These are phyloP conservation scores for Phytophthora sp. DNA, from an alignment of 352 stramenopile species.

Conservation along the genomic window DNA sequence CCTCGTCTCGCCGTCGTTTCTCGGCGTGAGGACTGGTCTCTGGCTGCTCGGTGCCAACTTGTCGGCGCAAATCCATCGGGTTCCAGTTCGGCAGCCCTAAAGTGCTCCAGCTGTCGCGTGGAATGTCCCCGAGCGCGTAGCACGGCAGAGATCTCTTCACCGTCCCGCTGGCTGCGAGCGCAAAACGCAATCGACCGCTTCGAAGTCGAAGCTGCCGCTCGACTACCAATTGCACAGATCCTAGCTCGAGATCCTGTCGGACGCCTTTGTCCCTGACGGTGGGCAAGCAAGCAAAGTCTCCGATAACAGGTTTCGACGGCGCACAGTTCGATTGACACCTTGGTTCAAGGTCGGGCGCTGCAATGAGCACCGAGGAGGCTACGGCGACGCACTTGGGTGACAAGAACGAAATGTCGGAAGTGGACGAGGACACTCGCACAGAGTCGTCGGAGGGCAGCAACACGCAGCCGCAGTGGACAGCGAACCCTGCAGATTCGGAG, in stretches of 20 bases:
- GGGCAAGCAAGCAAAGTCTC: slow-evolving; percentile 7
- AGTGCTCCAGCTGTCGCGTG: slow-evolving; percentile 17
- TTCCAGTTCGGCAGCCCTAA: slow-evolving; percentile 14
- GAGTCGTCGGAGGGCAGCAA: slow-evolving; percentile 26
- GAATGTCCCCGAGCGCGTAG: slow-evolving; percentile 1
- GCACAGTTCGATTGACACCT: slow-evolving; percentile 2
- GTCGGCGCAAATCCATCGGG: slow-evolving; percentile 1
- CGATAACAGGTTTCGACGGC: not conserved
- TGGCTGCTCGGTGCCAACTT: not conserved
- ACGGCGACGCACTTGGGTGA: not conserved
- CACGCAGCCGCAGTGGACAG: not conserved
- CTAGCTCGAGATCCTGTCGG: not conserved
- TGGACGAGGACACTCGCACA: slow-evolving; percentile 23
- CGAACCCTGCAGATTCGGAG: slow-evolving; percentile 22
- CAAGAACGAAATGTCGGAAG: slow-evolving; percentile 12
- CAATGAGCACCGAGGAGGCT: slow-evolving; percentile 11
- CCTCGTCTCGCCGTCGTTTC: slow-evolving; percentile 10
- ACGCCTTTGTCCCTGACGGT: not conserved
- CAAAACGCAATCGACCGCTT: slow-evolving; percentile 11
- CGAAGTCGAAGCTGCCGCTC: not conserved
- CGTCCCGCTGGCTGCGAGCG: slow-evolving; percentile 1
- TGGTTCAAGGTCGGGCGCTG: not conserved
- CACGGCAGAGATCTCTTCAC: slow-evolving; percentile 24
- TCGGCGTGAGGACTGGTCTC: slow-evolving; percentile 5
- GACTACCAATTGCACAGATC: too few relatives aligned